A percentile compares a stretch with the other conserved stretches of the same genome.
Conservation (phyloP, 2,329 filamentous ascomycete species). For the Verticillium klebahnii region DNA sequence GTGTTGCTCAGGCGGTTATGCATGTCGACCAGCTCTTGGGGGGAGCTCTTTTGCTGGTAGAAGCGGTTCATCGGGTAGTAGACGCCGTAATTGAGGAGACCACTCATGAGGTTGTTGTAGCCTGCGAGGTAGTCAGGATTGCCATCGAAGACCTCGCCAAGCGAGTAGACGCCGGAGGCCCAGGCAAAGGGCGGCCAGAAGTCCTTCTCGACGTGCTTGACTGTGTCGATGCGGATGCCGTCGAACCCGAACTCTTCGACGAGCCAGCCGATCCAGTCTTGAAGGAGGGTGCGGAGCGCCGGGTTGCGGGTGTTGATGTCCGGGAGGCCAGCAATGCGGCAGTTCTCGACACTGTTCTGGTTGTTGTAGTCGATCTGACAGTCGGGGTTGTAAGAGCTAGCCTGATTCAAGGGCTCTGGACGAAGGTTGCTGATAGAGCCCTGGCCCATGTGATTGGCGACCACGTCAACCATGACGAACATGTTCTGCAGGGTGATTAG, state of each 20-base stretch:
- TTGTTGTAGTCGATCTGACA: constrained; percentile 54
- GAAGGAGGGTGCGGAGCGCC: constrained; percentile 43
- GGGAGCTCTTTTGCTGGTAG: constrained; percentile 29
- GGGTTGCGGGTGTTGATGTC: constrained; percentile 54
- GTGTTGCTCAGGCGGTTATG: constrained; percentile 26
- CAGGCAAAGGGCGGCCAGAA: constrained; percentile 53
- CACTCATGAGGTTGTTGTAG: constrained; percentile 51
- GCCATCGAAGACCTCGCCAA: constrained; percentile 57
- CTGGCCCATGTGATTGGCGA: constrained; percentile 54
- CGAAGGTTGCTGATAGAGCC: constrained; percentile 39
- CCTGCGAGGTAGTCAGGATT: constrained; percentile 44
- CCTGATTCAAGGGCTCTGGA: constrained; percentile 42
- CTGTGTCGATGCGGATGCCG: constrained; percentile 56
- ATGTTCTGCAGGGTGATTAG: constrained; percentile 19
- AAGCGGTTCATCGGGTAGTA: constrained; percentile 38
- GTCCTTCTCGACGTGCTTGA: constrained; percentile 54
- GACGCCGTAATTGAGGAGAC: constrained; percentile 56
- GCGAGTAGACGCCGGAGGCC: constrained; percentile 52
- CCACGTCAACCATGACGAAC: constrained; percentile 57
- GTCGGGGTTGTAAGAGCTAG: constrained; percentile 55
- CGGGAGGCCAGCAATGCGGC: constrained; percentile 55
- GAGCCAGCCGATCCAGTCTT: constrained; percentile 54
- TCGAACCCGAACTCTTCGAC: constrained; percentile 59
- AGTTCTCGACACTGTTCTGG: constrained; percentile 41
- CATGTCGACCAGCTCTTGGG: constrained; percentile 33